Conservation (phyloP, 257 asterid genomes). For the Nemophila menziesii region DNA sequence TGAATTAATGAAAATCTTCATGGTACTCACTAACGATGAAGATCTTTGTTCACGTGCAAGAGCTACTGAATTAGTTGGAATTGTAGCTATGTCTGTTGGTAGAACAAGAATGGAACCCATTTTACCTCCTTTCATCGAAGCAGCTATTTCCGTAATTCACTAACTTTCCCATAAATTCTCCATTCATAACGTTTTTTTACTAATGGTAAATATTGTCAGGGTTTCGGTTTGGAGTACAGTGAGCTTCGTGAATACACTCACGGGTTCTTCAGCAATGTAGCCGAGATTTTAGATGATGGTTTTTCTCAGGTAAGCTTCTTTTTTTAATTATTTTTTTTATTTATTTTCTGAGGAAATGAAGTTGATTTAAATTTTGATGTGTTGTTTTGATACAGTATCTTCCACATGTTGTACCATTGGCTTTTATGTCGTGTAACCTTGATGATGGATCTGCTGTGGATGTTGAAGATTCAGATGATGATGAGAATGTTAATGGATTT, state of each 20-base stretch:
- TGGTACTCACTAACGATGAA: slow-evolving; percentile 94
- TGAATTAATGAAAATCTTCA: slow-evolving; percentile 82
- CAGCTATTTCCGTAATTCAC: slow-evolving; percentile 85
- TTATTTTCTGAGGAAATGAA: neutral
- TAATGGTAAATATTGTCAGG: slow-evolving; percentile 40
- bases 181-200: slow-evolving; percentile 3
- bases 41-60: slow-evolving; percentile 96
- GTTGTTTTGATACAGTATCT: slow-evolving; percentile 59
- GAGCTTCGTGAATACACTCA: slow-evolving; percentile 99
- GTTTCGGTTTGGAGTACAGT: slow-evolving; percentile 80
- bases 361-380: neutral
- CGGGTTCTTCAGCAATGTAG: slow-evolving; percentile 92
- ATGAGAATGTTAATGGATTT: slow-evolving; percentile 64
- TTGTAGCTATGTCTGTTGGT: slow-evolving; percentile 94
- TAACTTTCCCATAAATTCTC: slow-evolving; percentile 12
- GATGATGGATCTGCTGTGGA: slow-evolving; percentile 98
- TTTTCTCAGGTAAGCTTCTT: slow-evolving; percentile 60
- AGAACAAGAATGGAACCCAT: slow-evolving; percentile 77
- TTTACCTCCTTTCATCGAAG: slow-evolving; percentile 81
- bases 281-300: slow-evolving; percentile 81
- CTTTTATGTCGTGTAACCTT: slow-evolving; percentile 86
- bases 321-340: slow-evolving; percentile 1
- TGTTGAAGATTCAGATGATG: slow-evolving; percentile 81
- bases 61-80: slow-evolving; percentile 96
- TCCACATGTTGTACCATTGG: slow-evolving; percentile 83